Conservation (phyloP, 768 basidiomycete genomes). For the Psilocybe cubensis region DNA sequence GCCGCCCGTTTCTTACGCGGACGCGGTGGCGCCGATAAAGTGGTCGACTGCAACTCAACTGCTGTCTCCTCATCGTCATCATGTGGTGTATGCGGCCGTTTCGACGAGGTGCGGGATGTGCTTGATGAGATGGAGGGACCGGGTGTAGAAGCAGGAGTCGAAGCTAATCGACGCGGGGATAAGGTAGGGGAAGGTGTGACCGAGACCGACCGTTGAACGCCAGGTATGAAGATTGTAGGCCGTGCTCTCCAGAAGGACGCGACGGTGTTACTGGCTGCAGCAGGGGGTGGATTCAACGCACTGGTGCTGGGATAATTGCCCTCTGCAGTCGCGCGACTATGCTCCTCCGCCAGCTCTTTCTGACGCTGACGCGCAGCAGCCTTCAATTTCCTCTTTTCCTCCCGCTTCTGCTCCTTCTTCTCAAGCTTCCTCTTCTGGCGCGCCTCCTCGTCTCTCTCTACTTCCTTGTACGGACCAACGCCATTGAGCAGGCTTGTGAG, state of each 20-base stretch:
- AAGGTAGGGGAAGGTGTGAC: conserved; percentile 72
- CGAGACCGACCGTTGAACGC: conserved; percentile 70
- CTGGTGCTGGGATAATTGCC: conserved; percentile 30
- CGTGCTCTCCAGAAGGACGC: conserved; percentile 68
- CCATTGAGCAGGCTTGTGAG: conserved; percentile 82
- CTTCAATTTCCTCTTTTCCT: conserved; percentile 44
- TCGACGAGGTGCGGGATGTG: conserved; percentile 79
- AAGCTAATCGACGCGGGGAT: conserved; percentile 43
- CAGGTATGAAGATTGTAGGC: conserved; percentile 76
- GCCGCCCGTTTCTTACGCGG: conserved; percentile 65
- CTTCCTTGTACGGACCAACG: conserved; percentile 63
- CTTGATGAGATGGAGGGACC: conserved; percentile 75
- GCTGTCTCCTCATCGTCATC: conserved; percentile 64
- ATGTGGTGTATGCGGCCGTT: conserved; percentile 75
- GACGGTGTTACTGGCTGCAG: conserved; percentile 34
- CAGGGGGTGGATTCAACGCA: conserved; percentile 27
- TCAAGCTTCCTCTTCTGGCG: conserved; percentile 60
- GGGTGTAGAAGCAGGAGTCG: conserved; percentile 74
- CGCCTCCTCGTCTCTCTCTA: conserved; percentile 63
- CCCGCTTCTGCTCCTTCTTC: conserved; percentile 54
- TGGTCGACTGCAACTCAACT: conserved; percentile 24
- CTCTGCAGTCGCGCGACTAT: conserved; percentile 32
- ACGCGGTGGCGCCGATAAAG: conserved; percentile 36
- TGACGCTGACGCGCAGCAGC: conserved; percentile 36
- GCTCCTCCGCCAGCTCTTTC: conserved; percentile 30